Percentiles rank a stretch among this genome's conserved stretches.
phyloP scores from a whole-genome alignment of 1,284 basidiomycete genomes.

The Microbotryum scabiosae region DNA sequence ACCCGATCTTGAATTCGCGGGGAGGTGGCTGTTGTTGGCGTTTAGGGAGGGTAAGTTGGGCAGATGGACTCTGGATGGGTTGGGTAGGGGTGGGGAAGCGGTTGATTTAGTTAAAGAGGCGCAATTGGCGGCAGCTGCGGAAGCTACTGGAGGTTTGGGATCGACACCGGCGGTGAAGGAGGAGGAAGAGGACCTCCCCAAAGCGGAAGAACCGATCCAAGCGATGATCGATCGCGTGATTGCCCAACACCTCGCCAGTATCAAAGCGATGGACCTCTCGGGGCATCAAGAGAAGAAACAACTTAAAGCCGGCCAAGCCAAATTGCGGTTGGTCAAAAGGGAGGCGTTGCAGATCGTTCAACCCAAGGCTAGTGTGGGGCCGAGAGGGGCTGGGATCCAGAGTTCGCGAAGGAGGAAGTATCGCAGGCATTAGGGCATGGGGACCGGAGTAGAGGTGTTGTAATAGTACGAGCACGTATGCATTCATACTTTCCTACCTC shows the following conservation, averaged over 20 bases:
- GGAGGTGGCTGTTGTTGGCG: slow-evolving; percentile 69
- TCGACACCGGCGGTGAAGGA: not conserved
- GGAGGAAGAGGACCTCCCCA: not conserved
- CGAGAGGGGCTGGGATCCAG: too few relatives aligned
- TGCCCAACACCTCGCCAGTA: slow-evolving; percentile 1
- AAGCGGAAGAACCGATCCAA: not conserved
- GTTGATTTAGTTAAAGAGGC: slow-evolving; percentile 19
- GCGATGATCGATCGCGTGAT: not conserved
- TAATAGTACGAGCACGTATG: too few relatives aligned
- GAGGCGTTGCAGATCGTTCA: too few relatives aligned
- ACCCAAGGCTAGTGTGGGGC: too few relatives aligned
- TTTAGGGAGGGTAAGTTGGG: slow-evolving; percentile 64
- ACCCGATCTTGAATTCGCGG: slow-evolving; percentile 59
- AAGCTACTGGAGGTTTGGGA: slow-evolving; percentile 1
- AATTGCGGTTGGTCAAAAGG: slow-evolving; percentile 24
- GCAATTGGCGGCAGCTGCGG: slow-evolving; percentile 5
- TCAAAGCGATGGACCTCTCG: slow-evolving; percentile 16
- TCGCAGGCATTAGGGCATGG: too few relatives aligned
- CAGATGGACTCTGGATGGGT: slow-evolving; percentile 46
- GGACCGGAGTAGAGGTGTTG: too few relatives aligned
- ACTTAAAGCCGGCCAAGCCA: slow-evolving; percentile 19
- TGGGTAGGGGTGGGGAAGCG: slow-evolving; percentile 44
- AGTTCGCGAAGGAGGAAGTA: too few relatives aligned
- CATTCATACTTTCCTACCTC: too few relatives aligned
- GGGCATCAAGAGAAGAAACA: slow-evolving; percentile 32